phyloP scores from a whole-genome alignment of 495 filamentous ascomycete species.

The Talaromyces liani region DNA sequence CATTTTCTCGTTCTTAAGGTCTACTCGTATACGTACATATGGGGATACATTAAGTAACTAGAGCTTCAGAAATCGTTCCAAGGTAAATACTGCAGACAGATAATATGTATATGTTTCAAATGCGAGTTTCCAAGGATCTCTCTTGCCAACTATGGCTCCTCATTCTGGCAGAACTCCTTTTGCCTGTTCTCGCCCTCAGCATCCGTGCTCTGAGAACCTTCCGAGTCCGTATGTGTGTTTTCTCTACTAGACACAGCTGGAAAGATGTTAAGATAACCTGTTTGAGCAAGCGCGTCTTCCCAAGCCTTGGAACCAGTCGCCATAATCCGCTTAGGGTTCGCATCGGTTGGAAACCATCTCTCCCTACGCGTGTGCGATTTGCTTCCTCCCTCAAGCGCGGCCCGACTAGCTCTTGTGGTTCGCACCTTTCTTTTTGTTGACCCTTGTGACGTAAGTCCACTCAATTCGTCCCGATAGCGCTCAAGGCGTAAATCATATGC shows the following conservation, averaged over 20 bases:
- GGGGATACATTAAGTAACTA: background rate
- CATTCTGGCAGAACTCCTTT: background rate
- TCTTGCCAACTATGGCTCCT: background rate
- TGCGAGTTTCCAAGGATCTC: background rate
- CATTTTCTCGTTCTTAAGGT: background rate
- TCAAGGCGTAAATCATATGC: slow-evolving; percentile 64
- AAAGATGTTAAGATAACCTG: slow-evolving; percentile 27
- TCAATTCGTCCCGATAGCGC: slow-evolving; percentile 55
- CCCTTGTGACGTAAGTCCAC: slow-evolving; percentile 51
- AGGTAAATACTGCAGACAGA: background rate
- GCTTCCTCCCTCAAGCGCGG: slow-evolving; percentile 73
- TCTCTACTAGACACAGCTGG: slow-evolving; percentile 7
- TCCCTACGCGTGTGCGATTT: slow-evolving; percentile 66
- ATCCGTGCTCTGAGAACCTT: slow-evolving; percentile 1
- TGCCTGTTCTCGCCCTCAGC: background rate
- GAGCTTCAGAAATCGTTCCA: background rate
- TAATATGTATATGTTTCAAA: background rate
- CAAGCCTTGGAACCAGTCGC: slow-evolving; percentile 60
- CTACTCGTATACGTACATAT: no score
- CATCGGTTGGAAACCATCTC: slow-evolving; percentile 65
- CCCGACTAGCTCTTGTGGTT: slow-evolving; percentile 71
- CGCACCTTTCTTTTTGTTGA: slow-evolving; percentile 54
- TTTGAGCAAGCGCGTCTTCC: slow-evolving; percentile 39
- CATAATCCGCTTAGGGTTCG: slow-evolving; percentile 57
- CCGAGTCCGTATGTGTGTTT: slow-evolving; percentile 6